Conservation (phyloP, 2,329 filamentous ascomycete species). For the Neofusicoccum kwambonambiense region DNA sequence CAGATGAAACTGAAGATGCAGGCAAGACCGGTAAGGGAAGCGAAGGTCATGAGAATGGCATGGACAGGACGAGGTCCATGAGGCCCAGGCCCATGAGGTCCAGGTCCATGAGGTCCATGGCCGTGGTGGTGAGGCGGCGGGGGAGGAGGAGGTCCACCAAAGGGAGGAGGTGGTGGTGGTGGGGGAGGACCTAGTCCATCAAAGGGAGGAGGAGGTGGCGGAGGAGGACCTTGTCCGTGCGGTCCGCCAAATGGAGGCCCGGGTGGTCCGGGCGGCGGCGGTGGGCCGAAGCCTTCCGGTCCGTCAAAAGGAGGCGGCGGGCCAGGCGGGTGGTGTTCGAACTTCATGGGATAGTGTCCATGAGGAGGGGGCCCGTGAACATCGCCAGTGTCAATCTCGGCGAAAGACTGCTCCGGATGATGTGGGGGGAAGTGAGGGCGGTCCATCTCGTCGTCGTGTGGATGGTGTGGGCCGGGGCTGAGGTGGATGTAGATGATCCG, state of each 20-base stretch:
- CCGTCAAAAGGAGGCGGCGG: constrained; percentile 17
- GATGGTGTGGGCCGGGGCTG: constrained; percentile 25
- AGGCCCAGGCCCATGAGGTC: no score
- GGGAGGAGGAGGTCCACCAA: constrained; percentile 1
- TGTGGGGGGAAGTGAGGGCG: constrained; percentile 25
- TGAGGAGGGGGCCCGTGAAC: neutral
- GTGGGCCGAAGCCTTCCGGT: neutral
- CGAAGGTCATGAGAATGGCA: constrained; percentile 40
- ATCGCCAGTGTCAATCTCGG: neutral
- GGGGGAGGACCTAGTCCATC: neutral
- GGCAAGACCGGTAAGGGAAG: constrained; percentile 47
- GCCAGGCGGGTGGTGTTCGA: constrained; percentile 12
- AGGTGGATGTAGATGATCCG: constrained; percentile 31
- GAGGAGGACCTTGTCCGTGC: constrained; percentile 14
- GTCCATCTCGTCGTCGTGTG: constrained; percentile 17
- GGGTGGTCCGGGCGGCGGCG: neutral
- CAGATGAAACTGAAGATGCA: constrained; percentile 46
- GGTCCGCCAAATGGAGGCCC: constrained; percentile 2
- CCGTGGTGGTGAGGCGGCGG: constrained; percentile 7
- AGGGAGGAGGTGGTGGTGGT: constrained; percentile 7
- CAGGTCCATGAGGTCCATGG: neutral
- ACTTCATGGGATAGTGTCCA: constrained; percentile 3
- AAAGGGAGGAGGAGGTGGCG: constrained; percentile 21
- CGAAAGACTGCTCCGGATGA: constrained; percentile 22
- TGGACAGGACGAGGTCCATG: constrained; percentile 24